Conservation (phyloP, 345 rosid species). For the Cardiospermum halicacabum region DNA sequence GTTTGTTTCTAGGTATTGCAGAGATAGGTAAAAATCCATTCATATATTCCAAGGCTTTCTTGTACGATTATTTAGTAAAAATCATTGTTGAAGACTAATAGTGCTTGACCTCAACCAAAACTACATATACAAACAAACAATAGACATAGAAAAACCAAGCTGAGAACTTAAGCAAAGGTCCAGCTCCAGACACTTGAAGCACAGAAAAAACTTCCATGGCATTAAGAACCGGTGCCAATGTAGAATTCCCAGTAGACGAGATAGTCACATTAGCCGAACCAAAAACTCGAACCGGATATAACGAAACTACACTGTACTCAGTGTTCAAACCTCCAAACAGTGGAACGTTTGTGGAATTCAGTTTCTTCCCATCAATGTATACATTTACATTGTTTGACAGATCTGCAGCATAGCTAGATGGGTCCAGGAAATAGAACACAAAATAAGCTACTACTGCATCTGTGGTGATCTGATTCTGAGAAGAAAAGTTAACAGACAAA, state of each 20-base stretch:
- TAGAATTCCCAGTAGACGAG: conserved; percentile 7
- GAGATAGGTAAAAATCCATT: no score
- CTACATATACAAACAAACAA: no score
- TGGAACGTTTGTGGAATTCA: not conserved
- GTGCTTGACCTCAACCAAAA: no score
- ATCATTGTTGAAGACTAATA: no score
- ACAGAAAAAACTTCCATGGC: conserved; percentile 14
- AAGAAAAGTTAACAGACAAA: conserved; percentile 6
- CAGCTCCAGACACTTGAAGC: not conserved
- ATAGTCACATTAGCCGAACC: conserved; percentile 6
- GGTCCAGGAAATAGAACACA: conserved; percentile 9
- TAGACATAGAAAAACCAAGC: no score
- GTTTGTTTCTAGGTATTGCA: no score
- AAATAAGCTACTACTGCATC: not conserved
- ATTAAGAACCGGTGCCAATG: conserved; percentile 8
- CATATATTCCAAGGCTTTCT: no score
- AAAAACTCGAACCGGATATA: conserved; percentile 1
- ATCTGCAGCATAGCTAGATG: not conserved
- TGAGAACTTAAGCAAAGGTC: not conserved
- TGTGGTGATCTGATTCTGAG: no score
- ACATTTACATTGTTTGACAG: not conserved
- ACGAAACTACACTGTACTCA: not conserved
- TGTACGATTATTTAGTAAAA: no score
- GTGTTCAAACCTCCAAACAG: not conserved
- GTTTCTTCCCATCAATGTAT: not conserved